Evolutionary conservation across 1,139 yeast species (phyloP).

Genomic region (Geotrichum reessii): DNA sequence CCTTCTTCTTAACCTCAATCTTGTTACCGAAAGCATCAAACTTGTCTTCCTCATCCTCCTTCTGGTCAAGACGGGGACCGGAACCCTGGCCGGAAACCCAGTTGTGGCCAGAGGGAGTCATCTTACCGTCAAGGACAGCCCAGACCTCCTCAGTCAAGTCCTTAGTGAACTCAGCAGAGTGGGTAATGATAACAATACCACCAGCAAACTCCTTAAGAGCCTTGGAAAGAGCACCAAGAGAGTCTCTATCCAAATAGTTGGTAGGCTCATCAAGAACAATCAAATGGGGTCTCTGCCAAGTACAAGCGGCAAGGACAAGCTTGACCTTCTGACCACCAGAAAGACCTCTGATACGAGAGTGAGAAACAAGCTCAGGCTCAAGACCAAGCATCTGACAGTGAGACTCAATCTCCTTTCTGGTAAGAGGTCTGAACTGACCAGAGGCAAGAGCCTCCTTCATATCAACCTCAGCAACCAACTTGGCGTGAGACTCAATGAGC

Average conservation of each 20-base stretch:
- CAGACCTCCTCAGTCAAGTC: constrained; percentile 98
- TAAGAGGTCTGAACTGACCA: constrained; percentile 99
- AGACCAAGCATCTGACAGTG: constrained; percentile 98
- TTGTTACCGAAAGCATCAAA: constrained; percentile 99
- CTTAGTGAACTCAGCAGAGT: constrained; percentile 99
- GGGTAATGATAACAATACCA: constrained; percentile 99
- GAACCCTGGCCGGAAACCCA: constrained; percentile 99
- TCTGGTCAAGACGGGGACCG: constrained; percentile 96
- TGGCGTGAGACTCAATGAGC: constrained; percentile 95
- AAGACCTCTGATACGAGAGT: constrained; percentile 99
- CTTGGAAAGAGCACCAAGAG: constrained; percentile 98
- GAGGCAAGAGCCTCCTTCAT: constrained; percentile 99
- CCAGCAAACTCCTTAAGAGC: constrained; percentile 98
- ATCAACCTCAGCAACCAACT: constrained; percentile 99
- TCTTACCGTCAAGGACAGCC: constrained; percentile 96
- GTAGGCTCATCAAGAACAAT: constrained; percentile 95
- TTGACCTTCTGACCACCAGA: constrained; percentile 99
- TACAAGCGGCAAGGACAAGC: constrained; percentile 99
- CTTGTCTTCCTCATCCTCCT: constrained; percentile 95
- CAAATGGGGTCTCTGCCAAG: constrained; percentile 99
- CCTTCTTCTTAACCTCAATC: constrained; percentile 94
- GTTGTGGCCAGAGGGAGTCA: constrained; percentile 99
- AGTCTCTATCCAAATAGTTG: constrained; percentile 98
- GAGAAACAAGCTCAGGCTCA: constrained; percentile 98
- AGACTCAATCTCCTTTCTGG: constrained; percentile 98